Evolutionary conservation across 768 basidiomycete genomes (phyloP), one percentile per base, ranked within the genome.

Genomic region (Phlebiopsis flavidoalba): DNA sequence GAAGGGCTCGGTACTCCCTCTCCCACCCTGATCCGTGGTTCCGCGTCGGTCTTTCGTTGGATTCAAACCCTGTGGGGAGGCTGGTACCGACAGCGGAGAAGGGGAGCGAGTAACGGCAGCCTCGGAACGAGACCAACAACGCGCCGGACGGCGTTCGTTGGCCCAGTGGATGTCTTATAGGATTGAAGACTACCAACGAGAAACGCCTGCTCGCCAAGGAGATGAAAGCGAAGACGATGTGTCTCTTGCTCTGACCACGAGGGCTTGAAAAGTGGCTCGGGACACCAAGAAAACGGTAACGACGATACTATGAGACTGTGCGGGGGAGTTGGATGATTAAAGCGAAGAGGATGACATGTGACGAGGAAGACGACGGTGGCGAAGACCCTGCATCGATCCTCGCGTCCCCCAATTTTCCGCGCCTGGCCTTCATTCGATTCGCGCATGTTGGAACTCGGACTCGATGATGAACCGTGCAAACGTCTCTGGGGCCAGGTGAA

Each of bases 401-500:
- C 47, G 17, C 24, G 24, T 31, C 21, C 35, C 22, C 57, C 31
- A 21, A 12, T 5, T 59, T 50, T 36, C 57, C 48, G 26, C 46
- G 47, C 11, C 36, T 59, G 15, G 19, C 48, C 47, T 51, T 50
- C 45, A 31, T 59, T 7, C 21, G 22, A 31, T 59, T 7, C 21
- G 22, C 21, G 57, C 46, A 31, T 59, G 57, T 31, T 59, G 57
- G 22, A 47, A 24, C 10, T 50, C 47, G 19, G 57, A 59, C 33
- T 59, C 57, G 36, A 59, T 59, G 57, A 31, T 31, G 47, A 59
- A 50, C 49, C 24, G 57, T 21, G n/a, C n/a, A 24, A 35, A n/a
- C 46, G 57, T 7, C 19, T 59, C 11, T 59, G 57, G 57, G 57
- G 57, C 26, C 49, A 50, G 48, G 57, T 59, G 24, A 26, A 26